phyloP scores from a whole-genome alignment of 306 rosid species.

The Quercus wislizeni region DNA sequence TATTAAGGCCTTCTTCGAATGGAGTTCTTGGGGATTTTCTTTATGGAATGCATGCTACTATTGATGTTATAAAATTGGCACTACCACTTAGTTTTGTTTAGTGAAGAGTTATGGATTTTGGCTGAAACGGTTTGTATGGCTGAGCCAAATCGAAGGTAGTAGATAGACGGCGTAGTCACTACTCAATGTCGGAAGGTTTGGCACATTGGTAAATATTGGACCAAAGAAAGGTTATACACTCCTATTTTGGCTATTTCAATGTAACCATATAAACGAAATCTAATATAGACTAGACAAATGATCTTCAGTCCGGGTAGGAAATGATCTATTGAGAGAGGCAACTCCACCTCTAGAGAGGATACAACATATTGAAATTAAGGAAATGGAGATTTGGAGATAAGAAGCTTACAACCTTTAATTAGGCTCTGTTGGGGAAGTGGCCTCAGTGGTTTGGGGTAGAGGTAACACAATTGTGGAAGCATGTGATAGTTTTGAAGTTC shows the following conservation, averaged over 20 bases:
- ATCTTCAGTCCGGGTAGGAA: neutral
- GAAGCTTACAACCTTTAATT: neutral
- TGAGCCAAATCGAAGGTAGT: neutral
- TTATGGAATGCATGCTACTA: neutral
- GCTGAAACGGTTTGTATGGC: neutral
- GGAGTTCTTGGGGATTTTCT: neutral
- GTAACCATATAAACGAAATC: neutral
- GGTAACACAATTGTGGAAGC: too few relatives aligned
- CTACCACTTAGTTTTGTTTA: neutral
- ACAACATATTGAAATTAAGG: too few relatives aligned
- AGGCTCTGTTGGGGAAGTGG: too few relatives aligned
- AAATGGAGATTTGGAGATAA: too few relatives aligned
- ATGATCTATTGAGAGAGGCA: neutral
- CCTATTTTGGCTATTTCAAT: neutral
- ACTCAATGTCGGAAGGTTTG: too few relatives aligned
- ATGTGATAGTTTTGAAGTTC: too few relatives aligned
- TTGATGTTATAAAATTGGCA: neutral
- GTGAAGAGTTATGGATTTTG: neutral
- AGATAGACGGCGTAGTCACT: neutral
- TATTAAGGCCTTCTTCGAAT: accelerated
- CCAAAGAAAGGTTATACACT: too few relatives aligned
- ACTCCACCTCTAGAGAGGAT: neutral
- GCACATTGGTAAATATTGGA: too few relatives aligned
- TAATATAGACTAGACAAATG: neutral
- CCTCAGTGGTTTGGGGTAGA: too few relatives aligned